Evolutionary conservation across 75 land plant genomes (phyloP), one percentile per base, ranked within the genome.

Genomic region (Picea sitchensis): DNA sequence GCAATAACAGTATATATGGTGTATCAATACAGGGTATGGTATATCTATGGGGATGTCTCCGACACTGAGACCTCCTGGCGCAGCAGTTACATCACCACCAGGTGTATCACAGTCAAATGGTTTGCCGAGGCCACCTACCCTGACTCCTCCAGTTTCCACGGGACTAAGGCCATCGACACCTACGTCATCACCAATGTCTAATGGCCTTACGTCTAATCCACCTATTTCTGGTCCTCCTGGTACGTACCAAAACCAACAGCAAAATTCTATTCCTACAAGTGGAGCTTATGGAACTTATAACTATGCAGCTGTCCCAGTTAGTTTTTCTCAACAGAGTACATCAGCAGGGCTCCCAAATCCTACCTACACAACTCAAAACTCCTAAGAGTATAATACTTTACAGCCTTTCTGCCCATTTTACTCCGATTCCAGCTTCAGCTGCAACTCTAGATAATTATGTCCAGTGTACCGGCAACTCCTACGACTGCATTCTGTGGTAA

Each of bases 61-160:
- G 5, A 58, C 59, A 6, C 32, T 75, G 18, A 75, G 76, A 58
- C 76, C 76, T 75, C 76, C 76, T 58, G 76, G 60, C 14, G 76
- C 76, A 57, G 13, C 76, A 13, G 58, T 30, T 56, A 75, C 76
- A 30, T 14, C 76, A 51, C n/a, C 59, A 3, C 76, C 76, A 14
- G 76, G 76, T 75, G 23, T 75, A 6, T 4, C 79, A 72, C 79
- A 78, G 77, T 38, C 79, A 78, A 71, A 23, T 54, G 58, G 76
- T 23, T 75, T 75, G 36, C 76, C 74, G 23, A 73, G 36, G 76
- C 79, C 79, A 41, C 79, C 79, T 38, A 30, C 79, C 15, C 32
- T 78, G 77, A 18, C 8, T 67, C 79, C 79, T 64, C 76, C 79
- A 31, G 77, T 61, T 15, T 11, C 77, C 4, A 6, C 76, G 12